phyloP scores from a whole-genome alignment of 2,329 filamentous ascomycete species.

The Colletotrichum sp. region DNA sequence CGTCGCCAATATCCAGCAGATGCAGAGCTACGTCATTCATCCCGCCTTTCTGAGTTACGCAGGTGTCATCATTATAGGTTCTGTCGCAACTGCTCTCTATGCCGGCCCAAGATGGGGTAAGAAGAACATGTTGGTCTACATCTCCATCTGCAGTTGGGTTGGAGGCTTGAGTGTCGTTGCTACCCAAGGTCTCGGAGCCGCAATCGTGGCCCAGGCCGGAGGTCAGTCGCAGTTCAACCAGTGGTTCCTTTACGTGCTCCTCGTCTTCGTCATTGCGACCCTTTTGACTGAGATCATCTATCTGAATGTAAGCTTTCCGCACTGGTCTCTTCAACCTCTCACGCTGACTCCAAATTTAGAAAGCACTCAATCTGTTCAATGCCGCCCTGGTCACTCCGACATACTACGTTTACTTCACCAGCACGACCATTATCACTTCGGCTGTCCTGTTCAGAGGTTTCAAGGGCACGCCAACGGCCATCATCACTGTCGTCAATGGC shows the following conservation, averaged over 20 bases:
- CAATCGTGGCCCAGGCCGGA: constrained; percentile 84
- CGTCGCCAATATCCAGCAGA: constrained; percentile 86
- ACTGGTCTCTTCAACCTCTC: background rate
- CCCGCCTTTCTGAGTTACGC: constrained; percentile 88
- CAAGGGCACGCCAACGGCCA: constrained; percentile 81
- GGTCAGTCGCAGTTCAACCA: constrained; percentile 92
- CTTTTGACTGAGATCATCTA: constrained; percentile 93
- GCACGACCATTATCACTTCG: constrained; percentile 91
- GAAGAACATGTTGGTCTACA: constrained; percentile 96
- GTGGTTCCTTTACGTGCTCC: constrained; percentile 93
- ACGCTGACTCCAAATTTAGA: constrained; percentile 63
- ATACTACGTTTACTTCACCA: constrained; percentile 99
- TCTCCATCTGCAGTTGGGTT: constrained; percentile 94
- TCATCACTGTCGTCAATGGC: constrained; percentile 88
- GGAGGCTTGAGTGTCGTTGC: constrained; percentile 94
- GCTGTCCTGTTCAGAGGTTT: constrained; percentile 93
- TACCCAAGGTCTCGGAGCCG: constrained; percentile 90
- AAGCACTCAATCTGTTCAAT: constrained; percentile 98
- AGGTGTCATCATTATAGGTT: constrained; percentile 80
- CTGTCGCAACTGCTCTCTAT: constrained; percentile 76
- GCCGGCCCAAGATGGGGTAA: constrained; percentile 89
- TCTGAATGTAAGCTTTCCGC: constrained; percentile 72
- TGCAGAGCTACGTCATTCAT: constrained; percentile 85
- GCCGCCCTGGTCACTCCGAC: constrained; percentile 96
- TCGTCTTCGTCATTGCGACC: constrained; percentile 90